Evolutionary conservation across 768 basidiomycete genomes (phyloP), one percentile per base, ranked within the genome.

Genomic region (Pleurotus tuoliensis): DNA sequence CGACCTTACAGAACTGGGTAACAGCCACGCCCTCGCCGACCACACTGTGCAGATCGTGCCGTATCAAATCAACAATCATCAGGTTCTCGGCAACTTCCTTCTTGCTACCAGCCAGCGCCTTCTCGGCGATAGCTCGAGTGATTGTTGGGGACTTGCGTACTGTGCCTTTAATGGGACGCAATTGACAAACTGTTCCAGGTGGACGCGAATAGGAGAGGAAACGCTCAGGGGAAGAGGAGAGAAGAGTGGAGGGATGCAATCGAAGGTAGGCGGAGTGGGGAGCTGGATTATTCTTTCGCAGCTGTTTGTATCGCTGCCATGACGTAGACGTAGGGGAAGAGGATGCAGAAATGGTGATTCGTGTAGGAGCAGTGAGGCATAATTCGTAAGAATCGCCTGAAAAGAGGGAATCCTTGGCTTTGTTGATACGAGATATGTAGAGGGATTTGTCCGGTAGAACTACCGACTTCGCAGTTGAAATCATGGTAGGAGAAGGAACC

Each of bases 81-180:
- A 98, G 71, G 67, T 98, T 98, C 74, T 98, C 95, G 0, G 94
- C 95, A 1, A 95, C 84, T 69, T 98, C 95, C 68, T 98, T 98
- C 43, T 73, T 76, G 67, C 81, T 88, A 4, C 87, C 86, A 12
- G 75, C 76, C 56, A 89, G 70, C 12, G 79, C 68, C 69, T 84
- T 62, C 63, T 88, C 84, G n/a, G 87, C 87, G 47, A 83, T 79
- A 55, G 78, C 82, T 24, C 82, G 82, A 15, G 80, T 86, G 56
- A 87, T 76, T 6, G 75, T 76, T 5, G 86, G 83, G 3, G 75
- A 82, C 69, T 90, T 92, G 44, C 84, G 83, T 22, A 92, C 76
- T 0, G 95, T 97, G 5, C 95, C 95, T 64, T 98, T 98, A 66
- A 98, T 97, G 3, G 95, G 95, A 53, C 94, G 88, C 60, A 97